Evolutionary conservation across 306 rosid genomes (phyloP).

Genomic region (Psophocarpus tetragonolobus): DNA sequence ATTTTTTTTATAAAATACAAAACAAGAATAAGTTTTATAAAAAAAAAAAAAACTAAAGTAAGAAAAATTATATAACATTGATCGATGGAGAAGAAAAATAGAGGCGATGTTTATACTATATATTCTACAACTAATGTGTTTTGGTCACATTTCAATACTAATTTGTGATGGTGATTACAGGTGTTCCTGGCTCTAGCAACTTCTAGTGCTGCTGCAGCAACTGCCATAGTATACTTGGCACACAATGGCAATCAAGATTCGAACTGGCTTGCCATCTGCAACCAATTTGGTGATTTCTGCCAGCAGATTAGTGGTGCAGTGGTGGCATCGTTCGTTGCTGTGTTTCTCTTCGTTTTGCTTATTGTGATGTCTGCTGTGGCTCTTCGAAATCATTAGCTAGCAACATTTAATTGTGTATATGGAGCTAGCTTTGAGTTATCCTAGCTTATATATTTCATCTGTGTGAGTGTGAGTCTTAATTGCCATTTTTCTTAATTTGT

Average conservation of each 20-base stretch:
- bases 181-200: conserved; percentile 59
- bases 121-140: too few relatives aligned
- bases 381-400: conserved; percentile 14
- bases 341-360: conserved; percentile 40
- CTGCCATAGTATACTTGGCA: conserved; percentile 69
- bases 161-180: conserved; percentile 38
- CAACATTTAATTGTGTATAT: background rate
- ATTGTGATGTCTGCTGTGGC: conserved; percentile 57
- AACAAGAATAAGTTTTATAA: too few relatives aligned
- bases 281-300: conserved; percentile 70
- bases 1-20: too few relatives aligned
- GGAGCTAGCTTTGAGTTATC: background rate
- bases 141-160: too few relatives aligned
- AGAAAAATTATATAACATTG: too few relatives aligned
- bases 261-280: conserved; percentile 80
- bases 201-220: conserved; percentile 59
- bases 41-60: too few relatives aligned
- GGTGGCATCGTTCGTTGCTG: conserved; percentile 54
- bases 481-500: too few relatives aligned
- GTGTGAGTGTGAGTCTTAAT: too few relatives aligned
- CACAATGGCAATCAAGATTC: conserved; percentile 67
- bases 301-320: conserved; percentile 58
- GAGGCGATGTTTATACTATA: too few relatives aligned
- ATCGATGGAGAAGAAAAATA: too few relatives aligned
- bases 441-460: background rate